A percentile compares a stretch with the other conserved stretches of the same genome.
Evolutionary conservation across 1,139 yeast genomes (phyloP).

Genomic region (Maudiozyma humilis): DNA sequence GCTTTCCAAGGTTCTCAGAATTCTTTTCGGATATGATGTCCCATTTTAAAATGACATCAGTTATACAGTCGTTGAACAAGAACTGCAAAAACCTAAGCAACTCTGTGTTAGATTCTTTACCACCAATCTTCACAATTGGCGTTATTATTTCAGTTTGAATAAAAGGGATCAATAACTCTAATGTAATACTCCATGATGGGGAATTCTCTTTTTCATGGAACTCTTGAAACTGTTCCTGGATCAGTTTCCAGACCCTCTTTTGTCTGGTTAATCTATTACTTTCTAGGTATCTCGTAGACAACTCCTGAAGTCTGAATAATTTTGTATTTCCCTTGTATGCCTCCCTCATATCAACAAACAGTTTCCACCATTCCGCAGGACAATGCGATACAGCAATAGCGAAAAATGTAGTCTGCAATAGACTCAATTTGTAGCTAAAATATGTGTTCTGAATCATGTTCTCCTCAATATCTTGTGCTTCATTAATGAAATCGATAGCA

Average conservation of each 20-base stretch:
- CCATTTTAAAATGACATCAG: conserved; percentile 23
- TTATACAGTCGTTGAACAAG: conserved; percentile 20
- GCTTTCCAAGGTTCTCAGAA: conserved; percentile 27
- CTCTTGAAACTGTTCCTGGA: conserved; percentile 17
- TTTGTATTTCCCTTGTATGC: conserved; percentile 8
- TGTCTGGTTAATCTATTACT: conserved; percentile 17
- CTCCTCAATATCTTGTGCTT: conserved; percentile 12
- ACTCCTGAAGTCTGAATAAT: conserved; percentile 19
- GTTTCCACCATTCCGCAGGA: conserved; percentile 25
- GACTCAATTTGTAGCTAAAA: conserved; percentile 22
- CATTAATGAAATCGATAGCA: conserved; percentile 12
- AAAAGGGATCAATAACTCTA: conserved; percentile 21
- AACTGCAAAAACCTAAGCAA: conserved; percentile 16
- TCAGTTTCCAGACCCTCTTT: conserved; percentile 12
- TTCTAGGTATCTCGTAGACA: conserved; percentile 17
- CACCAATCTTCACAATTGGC: conserved; percentile 14
- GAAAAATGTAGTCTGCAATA: conserved; percentile 26
- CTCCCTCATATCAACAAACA: conserved; percentile 23
- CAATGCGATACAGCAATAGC: conserved; percentile 20
- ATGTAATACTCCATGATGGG: conserved; percentile 22
- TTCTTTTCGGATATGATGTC: conserved; percentile 28
- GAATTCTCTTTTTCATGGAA: conserved; percentile 19
- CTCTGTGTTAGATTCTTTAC: conserved; percentile 10
- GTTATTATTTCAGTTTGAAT: conserved; percentile 15
- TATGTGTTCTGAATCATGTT: conserved; percentile 13